Evolutionary conservation across 179 eudicot species (phyloP).

Genomic region (Nepenthes alata): DNA sequence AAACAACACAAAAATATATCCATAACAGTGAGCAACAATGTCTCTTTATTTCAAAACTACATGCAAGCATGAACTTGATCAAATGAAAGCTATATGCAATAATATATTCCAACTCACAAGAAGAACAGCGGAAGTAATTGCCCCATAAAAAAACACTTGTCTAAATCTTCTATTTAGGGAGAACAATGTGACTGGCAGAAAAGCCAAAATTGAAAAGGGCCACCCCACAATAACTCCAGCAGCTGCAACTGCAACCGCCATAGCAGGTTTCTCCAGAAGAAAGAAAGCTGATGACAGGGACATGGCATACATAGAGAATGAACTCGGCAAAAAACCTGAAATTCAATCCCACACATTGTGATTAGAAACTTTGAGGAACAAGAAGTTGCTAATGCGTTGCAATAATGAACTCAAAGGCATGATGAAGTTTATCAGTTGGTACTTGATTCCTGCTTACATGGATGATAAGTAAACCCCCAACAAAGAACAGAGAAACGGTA

Average conservation of each 20-base stretch:
- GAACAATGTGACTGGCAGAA: slow-evolving; percentile 73
- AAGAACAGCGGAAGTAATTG: slow-evolving; percentile 41
- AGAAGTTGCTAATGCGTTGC: neutral
- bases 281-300: slow-evolving; percentile 81
- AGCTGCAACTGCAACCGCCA: slow-evolving; percentile 74
- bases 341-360: slow-evolving; percentile 1
- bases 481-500: neutral
- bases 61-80: neutral
- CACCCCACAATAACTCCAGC: slow-evolving; percentile 83
- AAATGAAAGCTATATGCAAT: neutral
- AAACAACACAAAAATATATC: slow-evolving; percentile 7
- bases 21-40: neutral
- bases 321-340: slow-evolving; percentile 91
- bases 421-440: neutral
- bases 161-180: slow-evolving; percentile 56
- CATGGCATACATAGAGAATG: slow-evolving; percentile 92
- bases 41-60: neutral
- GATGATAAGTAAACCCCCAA: neutral
- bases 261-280: slow-evolving; percentile 65
- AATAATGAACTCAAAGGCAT: neutral
- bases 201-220: slow-evolving; percentile 92
- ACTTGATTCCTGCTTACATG: neutral
- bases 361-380: slow-evolving; percentile 8
- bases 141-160: slow-evolving; percentile 56
- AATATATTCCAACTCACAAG: slow-evolving; percentile 31